Percentiles rank a stretch among this genome's conserved stretches.
phyloP scores from a whole-genome alignment of 2,329 filamentous ascomycete genomes.

The Penicillium sp. region DNA sequence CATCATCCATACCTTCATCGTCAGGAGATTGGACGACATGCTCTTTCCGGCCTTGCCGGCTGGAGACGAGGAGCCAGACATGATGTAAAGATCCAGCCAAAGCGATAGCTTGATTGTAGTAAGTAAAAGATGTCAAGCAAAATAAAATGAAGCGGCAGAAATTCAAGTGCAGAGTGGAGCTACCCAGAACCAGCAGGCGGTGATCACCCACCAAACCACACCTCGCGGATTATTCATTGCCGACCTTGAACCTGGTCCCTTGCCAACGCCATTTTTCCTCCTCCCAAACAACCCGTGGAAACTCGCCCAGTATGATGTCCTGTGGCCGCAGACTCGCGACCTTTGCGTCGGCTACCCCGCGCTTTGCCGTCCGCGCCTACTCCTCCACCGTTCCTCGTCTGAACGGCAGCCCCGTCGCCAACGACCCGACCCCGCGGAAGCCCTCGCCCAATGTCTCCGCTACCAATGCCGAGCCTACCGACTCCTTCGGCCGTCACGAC shows the following conservation, averaged over 20 bases:
- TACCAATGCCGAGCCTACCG: conserved; percentile 59
- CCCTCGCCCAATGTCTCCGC: conserved; percentile 58
- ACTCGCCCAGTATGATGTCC: conserved; percentile 45
- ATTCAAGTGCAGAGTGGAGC: conserved; percentile 8
- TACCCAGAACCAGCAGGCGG: conserved; percentile 15
- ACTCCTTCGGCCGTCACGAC: conserved; percentile 54
- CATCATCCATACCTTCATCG: conserved; percentile 68
- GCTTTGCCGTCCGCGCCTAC: conserved; percentile 41
- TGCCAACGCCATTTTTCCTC: conserved; percentile 19
- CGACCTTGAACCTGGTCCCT: conserved; percentile 11
- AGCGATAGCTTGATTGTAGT: background rate
- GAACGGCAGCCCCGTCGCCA: conserved; percentile 50
- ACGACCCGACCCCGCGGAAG: conserved; percentile 58
- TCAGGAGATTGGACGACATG: conserved; percentile 85
- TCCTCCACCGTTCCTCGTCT: conserved; percentile 46
- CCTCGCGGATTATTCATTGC: conserved; percentile 29
- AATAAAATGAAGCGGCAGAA: conserved; percentile 24
- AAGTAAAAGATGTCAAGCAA: background rate
- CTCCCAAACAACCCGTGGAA: conserved; percentile 18
- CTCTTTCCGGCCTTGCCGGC: conserved; percentile 62
- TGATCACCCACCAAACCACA: conserved; percentile 33
- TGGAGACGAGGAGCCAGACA: conserved; percentile 45
- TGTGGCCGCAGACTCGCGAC: conserved; percentile 49
- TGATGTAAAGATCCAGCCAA: conserved; percentile 15
- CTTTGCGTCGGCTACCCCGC: conserved; percentile 42